Evolutionary conservation across 805 yeast genomes (phyloP).

Genomic region (Nakazawaea ishiwadae): DNA sequence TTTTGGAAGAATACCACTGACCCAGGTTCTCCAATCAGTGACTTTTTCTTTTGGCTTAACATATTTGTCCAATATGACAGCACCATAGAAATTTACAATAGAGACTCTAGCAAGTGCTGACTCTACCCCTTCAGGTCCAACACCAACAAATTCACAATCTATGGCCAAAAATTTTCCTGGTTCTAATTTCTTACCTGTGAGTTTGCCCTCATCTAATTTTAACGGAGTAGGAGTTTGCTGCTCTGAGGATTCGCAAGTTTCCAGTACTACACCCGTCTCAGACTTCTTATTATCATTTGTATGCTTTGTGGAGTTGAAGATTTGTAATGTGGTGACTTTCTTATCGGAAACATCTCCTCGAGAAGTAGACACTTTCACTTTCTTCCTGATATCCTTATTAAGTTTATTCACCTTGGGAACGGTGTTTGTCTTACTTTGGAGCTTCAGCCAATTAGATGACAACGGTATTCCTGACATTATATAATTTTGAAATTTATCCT

Average conservation of each 20-base stretch:
- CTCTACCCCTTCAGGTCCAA: conserved; percentile 65
- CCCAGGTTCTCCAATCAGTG: conserved; percentile 91
- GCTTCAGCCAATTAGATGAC: conserved; percentile 30
- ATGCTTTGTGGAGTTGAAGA: not conserved
- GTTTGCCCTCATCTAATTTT: conserved; percentile 8
- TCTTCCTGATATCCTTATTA: conserved; percentile 11
- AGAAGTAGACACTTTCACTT: conserved; percentile 1
- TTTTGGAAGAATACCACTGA: conserved; percentile 74
- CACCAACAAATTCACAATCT: conserved; percentile 95
- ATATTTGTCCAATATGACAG: conserved; percentile 62
- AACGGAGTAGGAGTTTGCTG: not conserved
- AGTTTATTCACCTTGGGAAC: conserved; percentile 12
- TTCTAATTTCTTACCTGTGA: conserved; percentile 27
- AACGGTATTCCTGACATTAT: conserved; percentile 13
- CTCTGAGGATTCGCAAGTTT: too few relatives aligned
- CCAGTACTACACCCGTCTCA: too few relatives aligned
- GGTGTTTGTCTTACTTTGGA: conserved; percentile 17
- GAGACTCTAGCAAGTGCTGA: conserved; percentile 85
- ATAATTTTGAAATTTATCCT: not conserved
- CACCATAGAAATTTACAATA: conserved; percentile 78
- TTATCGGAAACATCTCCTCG: conserved; percentile 6
- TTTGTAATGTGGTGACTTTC: conserved; percentile 10
- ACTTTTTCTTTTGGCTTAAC: conserved; percentile 74
- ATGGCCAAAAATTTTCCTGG: conserved; percentile 76
- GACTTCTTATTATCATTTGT: too few relatives aligned